Evolutionary conservation across 2,329 filamentous ascomycete species (phyloP).

Genomic region (Beauveria rudraprayagi): DNA sequence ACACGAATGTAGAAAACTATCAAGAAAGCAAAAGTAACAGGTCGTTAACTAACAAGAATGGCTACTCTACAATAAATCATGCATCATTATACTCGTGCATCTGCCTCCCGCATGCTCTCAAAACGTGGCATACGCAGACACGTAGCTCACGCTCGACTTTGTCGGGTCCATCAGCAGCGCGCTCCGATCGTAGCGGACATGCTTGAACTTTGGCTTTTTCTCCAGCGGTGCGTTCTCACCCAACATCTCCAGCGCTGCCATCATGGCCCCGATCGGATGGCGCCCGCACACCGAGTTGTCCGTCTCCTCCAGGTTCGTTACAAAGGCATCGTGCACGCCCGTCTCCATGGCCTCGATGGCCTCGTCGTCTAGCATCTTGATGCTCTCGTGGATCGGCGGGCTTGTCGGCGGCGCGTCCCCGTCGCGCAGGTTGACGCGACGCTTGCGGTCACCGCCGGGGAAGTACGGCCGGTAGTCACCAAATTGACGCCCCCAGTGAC

Average conservation of each 20-base stretch:
- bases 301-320: slow-evolving; percentile 60
- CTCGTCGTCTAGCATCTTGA: slow-evolving; percentile 67
- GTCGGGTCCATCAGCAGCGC: slow-evolving; percentile 56
- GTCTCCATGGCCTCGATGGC: slow-evolving; percentile 81
- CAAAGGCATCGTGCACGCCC: slow-evolving; percentile 63
- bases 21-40: neutral
- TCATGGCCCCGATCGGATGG: slow-evolving; percentile 86
- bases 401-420: slow-evolving; percentile 24
- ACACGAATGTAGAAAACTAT: no score
- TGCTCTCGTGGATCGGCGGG: slow-evolving; percentile 71
- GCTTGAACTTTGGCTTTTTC: slow-evolving; percentile 56
- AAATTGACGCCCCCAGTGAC: slow-evolving; percentile 87
- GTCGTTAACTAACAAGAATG: neutral
- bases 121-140: slow-evolving; percentile 77
- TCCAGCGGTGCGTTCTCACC: slow-evolving; percentile 19
- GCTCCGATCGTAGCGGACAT: slow-evolving; percentile 84
- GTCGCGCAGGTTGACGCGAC: slow-evolving; percentile 30
- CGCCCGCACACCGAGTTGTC: slow-evolving; percentile 90
- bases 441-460: slow-evolving; percentile 31
- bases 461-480: slow-evolving; percentile 67
- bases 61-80: neutral
- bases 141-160: slow-evolving; percentile 92
- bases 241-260: slow-evolving; percentile 75
- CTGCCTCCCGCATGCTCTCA: slow-evolving; percentile 24
- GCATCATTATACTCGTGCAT: neutral